These are phyloP conservation scores for Penicillium crustosum DNA, from an alignment of 2,329 filamentous ascomycete species.

Conservation along the genomic window DNA sequence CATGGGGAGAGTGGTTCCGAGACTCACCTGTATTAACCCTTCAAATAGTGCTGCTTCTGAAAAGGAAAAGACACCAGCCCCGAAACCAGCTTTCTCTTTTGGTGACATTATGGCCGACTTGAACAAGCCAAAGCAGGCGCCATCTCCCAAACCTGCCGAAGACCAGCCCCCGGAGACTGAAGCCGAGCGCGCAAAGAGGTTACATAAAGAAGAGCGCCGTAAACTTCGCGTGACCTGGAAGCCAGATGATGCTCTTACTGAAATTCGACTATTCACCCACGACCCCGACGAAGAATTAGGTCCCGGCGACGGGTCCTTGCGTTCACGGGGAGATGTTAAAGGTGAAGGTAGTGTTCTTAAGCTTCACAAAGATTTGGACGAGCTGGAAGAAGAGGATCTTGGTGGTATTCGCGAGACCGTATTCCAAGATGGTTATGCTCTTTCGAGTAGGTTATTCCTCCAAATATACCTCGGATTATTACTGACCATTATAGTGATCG, in stretches of 20 bases:
- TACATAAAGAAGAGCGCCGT: conserved; percentile 61
- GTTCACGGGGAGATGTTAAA: conserved; percentile 60
- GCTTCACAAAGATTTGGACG: conserved; percentile 55
- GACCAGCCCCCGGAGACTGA: conserved; percentile 57
- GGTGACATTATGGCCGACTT: conserved; percentile 51
- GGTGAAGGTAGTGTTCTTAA: conserved; percentile 56
- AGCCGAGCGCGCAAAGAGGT: conserved; percentile 58
- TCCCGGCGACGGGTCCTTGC: conserved; percentile 58
- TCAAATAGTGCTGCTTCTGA: conserved; percentile 31
- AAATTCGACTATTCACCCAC: conserved; percentile 60
- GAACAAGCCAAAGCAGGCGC: conserved; percentile 57
- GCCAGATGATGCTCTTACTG: conserved; percentile 55
- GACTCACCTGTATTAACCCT: conserved; percentile 17
- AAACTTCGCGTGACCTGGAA: conserved; percentile 63
- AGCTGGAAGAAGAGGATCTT: conserved; percentile 62
- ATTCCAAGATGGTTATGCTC: conserved; percentile 35
- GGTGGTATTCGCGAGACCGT: conserved; percentile 45
- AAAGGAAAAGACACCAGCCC: conserved; percentile 38
- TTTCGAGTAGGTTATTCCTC: conserved; percentile 34
- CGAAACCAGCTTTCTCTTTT: conserved; percentile 50
- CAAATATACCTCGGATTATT: not conserved
- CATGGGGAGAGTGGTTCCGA: not conserved
- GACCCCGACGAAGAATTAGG: conserved; percentile 63
- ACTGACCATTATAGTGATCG: conserved; percentile 36
- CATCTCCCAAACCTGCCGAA: conserved; percentile 52